Base-by-base conservation (phyloP, 164 flowering plant species). In the Stephania japonica region DNA sequence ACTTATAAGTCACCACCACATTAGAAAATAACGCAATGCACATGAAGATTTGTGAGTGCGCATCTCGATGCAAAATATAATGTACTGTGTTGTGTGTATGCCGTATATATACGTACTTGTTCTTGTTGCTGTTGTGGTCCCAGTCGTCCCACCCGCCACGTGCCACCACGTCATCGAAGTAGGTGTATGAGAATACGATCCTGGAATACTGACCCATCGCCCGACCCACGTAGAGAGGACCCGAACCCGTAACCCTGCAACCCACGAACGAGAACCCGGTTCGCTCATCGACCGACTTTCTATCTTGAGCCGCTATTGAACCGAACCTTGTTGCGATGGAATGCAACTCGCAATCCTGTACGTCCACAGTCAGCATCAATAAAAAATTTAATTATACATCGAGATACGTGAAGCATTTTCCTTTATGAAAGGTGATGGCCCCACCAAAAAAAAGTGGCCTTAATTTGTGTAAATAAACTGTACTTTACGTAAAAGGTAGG, bases 121-220 rank as follows among this genome's bases (percentile, higher is more conserved):
- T 91, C 72, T 87, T 90, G 82, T 86, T 91, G 86, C 86, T 85
- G 76, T 68, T 49, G 72, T 86, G 92, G 79, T 90, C 95, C 97
- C 95, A 90, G 64, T 90, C 97, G 80, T 92, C 97, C 98, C 99
- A 94, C n/a, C 96, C 99, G 41, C 92, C 96, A 19, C 74, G 90
- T 1, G 98, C 96, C 6, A 94, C 94, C 65, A 94, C 71, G 70
- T 88, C 85, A 16, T 88, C 98, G 41, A 92, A 94, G 80, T 91
- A 90, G 0, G 97, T 91, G 76, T 82, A 85, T 21, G 98, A 79
- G 82, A 78, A 92, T 66, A 94, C 90, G 23, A 94, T 89, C 80
- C 96, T 77, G 0, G 99, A 89, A 80, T 86, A 91, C 78, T 90
- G 94, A 41, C 97, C 97, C 93, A 92, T 86, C 38, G 98, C 99